Evolutionary conservation across 306 rosid genomes (phyloP), one percentile per base, ranked within the genome.

Genomic region (Inga oerstediana): DNA sequence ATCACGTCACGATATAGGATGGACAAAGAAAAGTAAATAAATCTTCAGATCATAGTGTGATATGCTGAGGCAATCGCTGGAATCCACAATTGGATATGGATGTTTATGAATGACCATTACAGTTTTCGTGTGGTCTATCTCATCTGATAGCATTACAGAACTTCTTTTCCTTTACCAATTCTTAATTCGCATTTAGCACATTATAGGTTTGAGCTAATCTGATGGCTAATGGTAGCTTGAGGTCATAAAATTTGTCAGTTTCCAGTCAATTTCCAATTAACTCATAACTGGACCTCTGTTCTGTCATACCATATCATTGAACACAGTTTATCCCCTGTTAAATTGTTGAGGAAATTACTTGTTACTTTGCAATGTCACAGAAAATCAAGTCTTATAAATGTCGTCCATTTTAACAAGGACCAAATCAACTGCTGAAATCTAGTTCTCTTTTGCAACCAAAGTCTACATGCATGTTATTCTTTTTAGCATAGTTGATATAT

Each of bases 391-490:
- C 39, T 17, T 62, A 32, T 17, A 20, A 64, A 17, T 19, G 41
- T n/a, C n/a, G 13, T 58, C 13, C 30, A 58, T 58, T 75, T 24
- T 24, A 61, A 9, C 34, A 30, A n/a, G 48, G 51, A 35, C 35
- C 79, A 56, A 19, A 58, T 35, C 66, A 35, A 20, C 49, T 24
- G 54, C 37, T 37, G 12, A 76, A 76, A 37, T 75, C 37, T 24
- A 59, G 70, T 76, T 39, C 72, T 61, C 2, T 43, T n/a, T 64
- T 72, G 58, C 59, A 52, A 14, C 77, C 68, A 77, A 72, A 81
- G 77, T 78, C 54, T 78, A 85, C 80, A 72, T 35, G 72, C 75
- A 65, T 71, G 17, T 62, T 14, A 37, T 81, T 61, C 27, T 20
- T 52, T 81, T 59, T 24, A 27, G 45, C 52, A 35, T 65, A 67